These are phyloP conservation scores for Rhodotorula sp. DNA, from an alignment of 1,284 basidiomycete species.

Conservation along the genomic window DNA sequence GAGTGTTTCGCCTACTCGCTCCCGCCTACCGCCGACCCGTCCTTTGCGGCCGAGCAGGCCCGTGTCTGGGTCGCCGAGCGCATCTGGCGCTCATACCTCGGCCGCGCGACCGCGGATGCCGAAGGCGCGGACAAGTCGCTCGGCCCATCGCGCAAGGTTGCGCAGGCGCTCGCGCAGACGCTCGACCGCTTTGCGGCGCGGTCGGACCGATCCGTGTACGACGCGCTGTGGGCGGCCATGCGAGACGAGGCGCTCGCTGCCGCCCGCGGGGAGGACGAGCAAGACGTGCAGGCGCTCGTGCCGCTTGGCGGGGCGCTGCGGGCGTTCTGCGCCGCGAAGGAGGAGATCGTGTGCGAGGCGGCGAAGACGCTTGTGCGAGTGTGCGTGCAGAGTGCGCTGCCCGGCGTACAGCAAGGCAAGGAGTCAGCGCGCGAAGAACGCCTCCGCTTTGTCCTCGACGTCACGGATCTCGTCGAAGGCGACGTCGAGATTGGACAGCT, in stretches of 20 bases:
- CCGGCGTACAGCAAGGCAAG: conserved; percentile 9
- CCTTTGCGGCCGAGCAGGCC: conserved; percentile 14
- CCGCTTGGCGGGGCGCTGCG: conserved; percentile 22
- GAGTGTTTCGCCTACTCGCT: conserved; percentile 64
- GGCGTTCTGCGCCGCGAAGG: conserved; percentile 3
- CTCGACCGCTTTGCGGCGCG: conserved; percentile 13
- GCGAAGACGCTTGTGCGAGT: neutral
- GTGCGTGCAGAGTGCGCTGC: conserved; percentile 3
- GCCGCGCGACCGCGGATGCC: neutral
- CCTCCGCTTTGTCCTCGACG: conserved; percentile 14
- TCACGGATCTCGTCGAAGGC: neutral
- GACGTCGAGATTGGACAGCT: neutral
- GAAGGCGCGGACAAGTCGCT: conserved; percentile 6
- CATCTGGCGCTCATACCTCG: conserved; percentile 20
- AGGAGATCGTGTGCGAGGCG: neutral
- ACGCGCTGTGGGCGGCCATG: conserved; percentile 14
- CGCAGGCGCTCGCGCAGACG: conserved; percentile 6
- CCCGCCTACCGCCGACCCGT: conserved; percentile 51
- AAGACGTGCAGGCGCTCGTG: conserved; percentile 6
- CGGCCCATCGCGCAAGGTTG: conserved; percentile 8
- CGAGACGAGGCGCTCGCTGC: neutral
- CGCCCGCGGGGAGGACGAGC: neutral
- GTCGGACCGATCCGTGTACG: conserved; percentile 2
- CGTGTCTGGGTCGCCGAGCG: conserved; percentile 27
- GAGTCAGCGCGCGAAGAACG: neutral